phyloP scores from a whole-genome alignment of 2,329 filamentous ascomycete genomes.

The Phialemoniopsis sp. region DNA sequence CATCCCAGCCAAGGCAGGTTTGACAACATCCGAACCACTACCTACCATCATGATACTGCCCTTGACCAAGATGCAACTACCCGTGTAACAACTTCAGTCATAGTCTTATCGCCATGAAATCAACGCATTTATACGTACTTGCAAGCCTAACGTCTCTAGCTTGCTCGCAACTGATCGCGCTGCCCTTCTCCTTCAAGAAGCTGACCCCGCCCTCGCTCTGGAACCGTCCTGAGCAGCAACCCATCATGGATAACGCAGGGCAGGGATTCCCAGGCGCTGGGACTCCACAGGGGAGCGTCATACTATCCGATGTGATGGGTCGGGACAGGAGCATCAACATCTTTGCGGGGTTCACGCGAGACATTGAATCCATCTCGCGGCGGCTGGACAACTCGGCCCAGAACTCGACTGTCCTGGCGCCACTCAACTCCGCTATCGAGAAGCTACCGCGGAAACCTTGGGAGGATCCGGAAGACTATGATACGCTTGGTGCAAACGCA shows the following conservation, averaged over 20 bases:
- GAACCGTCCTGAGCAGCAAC: constrained; percentile 14
- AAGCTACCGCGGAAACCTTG: constrained; percentile 79
- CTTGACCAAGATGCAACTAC: too few species aligned
- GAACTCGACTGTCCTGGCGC: constrained; percentile 84
- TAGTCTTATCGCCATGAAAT: not conserved
- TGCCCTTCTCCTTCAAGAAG: not conserved
- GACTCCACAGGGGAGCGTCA: constrained; percentile 39
- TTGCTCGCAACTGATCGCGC: constrained; percentile 1
- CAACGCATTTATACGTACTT: not conserved
- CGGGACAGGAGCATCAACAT: constrained; percentile 75
- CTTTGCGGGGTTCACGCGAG: constrained; percentile 77
- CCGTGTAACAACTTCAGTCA: too few species aligned
- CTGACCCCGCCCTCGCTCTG: constrained; percentile 14
- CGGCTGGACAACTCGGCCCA: constrained; percentile 62
- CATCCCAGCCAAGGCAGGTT: too few species aligned
- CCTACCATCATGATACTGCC: too few species aligned
- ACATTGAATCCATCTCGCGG: constrained; percentile 63
- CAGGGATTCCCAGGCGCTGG: too few species aligned
- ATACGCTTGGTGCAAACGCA: constrained; percentile 59
- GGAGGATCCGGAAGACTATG: constrained; percentile 74
- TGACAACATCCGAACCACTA: too few species aligned
- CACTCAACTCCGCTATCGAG: constrained; percentile 78
- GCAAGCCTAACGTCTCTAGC: constrained; percentile 1
- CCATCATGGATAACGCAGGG: constrained; percentile 22
- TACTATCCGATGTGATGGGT: constrained; percentile 81